phyloP scores from a whole-genome alignment of 2,329 filamentous ascomycete genomes.

The Calycina herbarum region DNA sequence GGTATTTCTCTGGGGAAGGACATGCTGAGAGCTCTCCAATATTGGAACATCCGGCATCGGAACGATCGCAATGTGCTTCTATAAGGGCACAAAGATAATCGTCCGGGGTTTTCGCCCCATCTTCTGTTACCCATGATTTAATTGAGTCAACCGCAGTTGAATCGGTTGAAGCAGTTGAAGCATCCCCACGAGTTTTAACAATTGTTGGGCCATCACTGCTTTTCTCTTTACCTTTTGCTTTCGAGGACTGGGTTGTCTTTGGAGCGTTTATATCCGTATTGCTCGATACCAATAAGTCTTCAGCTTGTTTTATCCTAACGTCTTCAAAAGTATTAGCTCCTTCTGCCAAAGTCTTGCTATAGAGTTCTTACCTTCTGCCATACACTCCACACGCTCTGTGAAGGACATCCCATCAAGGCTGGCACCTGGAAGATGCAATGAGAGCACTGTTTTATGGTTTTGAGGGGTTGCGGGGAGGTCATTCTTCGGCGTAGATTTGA shows the following conservation, averaged over 20 bases:
- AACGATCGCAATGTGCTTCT: not conserved
- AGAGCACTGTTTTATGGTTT: conserved; percentile 2
- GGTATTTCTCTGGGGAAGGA: conserved; percentile 17
- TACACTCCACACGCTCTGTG: conserved; percentile 9
- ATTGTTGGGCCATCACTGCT: not conserved
- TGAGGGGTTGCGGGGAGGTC: not conserved
- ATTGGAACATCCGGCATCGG: not conserved
- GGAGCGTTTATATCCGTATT: not conserved
- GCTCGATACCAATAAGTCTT: not conserved
- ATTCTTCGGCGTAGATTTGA: not conserved
- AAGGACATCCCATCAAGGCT: conserved; percentile 15
- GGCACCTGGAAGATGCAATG: conserved; percentile 13
- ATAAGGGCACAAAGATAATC: conserved; percentile 10
- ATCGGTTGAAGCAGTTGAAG: not conserved
- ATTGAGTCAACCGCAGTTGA: not conserved
- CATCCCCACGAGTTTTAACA: not conserved
- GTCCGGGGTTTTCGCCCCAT: not conserved
- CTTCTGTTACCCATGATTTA: not conserved
- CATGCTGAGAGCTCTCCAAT: conserved; percentile 7
- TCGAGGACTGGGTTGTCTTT: not conserved
- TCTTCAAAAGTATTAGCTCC: not conserved
- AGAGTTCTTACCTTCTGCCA: conserved; percentile 12
- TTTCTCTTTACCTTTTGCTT: not conserved
- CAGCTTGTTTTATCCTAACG: not conserved
- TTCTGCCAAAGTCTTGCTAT: not conserved